A percentile compares a stretch with the other conserved stretches of the same genome.
Conservation (phyloP, 176 grass and related monocot genomes). For the Eragrostis curvula region DNA sequence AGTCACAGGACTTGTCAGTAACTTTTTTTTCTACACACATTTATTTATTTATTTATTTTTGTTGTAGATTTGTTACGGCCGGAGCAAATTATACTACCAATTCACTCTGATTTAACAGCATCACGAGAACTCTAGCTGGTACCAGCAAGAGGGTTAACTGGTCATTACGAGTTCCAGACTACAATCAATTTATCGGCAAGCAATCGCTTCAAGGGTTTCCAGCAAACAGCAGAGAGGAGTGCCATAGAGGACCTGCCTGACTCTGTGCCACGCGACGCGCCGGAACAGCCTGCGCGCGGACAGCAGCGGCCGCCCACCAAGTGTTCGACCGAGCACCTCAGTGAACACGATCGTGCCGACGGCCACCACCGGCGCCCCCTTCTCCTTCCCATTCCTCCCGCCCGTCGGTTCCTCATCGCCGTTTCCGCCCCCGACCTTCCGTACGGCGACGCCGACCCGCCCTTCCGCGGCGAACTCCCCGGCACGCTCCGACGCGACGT, state of each 20-base stretch:
- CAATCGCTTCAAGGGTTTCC: conserved; percentile 23
- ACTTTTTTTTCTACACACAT: not conserved
- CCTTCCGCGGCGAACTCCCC: conserved; percentile 45
- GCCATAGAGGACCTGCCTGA: conserved; percentile 90
- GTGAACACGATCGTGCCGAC: conserved; percentile 70
- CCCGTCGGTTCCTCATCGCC: not conserved
- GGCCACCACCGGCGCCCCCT: conserved; percentile 43
- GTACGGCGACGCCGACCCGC: conserved; percentile 64
- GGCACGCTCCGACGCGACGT: conserved; percentile 44
- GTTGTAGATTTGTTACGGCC: not conserved
- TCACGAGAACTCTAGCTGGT: not conserved
- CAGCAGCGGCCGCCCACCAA: conserved; percentile 77
- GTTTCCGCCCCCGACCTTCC: conserved; percentile 13
- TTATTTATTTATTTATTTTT: not conserved
- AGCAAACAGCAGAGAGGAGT: conserved; percentile 42
- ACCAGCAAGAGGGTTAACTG: not conserved
- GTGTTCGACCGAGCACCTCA: conserved; percentile 82
- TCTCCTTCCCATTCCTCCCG: conserved; percentile 42
- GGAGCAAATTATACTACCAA: not conserved
- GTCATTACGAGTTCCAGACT: not conserved
- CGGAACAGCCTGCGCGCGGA: conserved; percentile 81
- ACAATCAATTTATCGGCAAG: not conserved
- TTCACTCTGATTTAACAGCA: conserved; percentile 11
- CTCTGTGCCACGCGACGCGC: conserved; percentile 80
- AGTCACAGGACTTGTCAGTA: not conserved